phyloP scores from a whole-genome alignment of 441 rosid species.

The Aleurites moluccanus region DNA sequence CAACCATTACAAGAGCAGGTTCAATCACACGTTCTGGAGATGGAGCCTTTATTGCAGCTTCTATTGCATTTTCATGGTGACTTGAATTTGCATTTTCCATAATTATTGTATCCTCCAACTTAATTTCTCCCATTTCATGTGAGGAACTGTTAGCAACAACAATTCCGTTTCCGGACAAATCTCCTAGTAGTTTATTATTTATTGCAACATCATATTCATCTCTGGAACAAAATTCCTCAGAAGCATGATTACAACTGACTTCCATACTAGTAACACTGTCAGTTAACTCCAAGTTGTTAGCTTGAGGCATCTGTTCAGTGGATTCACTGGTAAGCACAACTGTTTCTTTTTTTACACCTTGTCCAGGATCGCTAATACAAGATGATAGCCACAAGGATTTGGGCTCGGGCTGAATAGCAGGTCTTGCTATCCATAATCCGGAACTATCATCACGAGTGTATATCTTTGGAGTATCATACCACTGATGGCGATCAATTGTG shows the following conservation, averaged over 20 bases:
- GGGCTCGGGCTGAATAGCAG: constrained; percentile 51
- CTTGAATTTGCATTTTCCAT: constrained; percentile 45
- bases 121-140: constrained; percentile 47
- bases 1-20: constrained; percentile 95
- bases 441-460: constrained; percentile 87
- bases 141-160: constrained; percentile 48
- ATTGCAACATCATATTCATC: constrained; percentile 54
- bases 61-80: constrained; percentile 43
- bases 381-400: constrained; percentile 37
- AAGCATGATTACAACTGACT: constrained; percentile 48
- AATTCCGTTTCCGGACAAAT: constrained; percentile 45
- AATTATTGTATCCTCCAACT: constrained; percentile 49
- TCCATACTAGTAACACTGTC: constrained; percentile 55
- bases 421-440: constrained; percentile 78
- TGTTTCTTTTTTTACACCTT: constrained; percentile 26
- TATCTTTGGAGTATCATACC: constrained; percentile 93
- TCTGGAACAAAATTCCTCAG: constrained; percentile 37
- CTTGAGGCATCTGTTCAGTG: constrained; percentile 49
- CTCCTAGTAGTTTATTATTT: constrained; percentile 57
- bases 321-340: constrained; percentile 40
- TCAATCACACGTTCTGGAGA: constrained; percentile 81
- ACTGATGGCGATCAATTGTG: constrained; percentile 91
- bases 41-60: constrained; percentile 60
- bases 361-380: constrained; percentile 32
- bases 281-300: constrained; percentile 45